Base-by-base conservation (phyloP, 1,284 basidiomycete genomes). In the Peniophora sp. region DNA sequence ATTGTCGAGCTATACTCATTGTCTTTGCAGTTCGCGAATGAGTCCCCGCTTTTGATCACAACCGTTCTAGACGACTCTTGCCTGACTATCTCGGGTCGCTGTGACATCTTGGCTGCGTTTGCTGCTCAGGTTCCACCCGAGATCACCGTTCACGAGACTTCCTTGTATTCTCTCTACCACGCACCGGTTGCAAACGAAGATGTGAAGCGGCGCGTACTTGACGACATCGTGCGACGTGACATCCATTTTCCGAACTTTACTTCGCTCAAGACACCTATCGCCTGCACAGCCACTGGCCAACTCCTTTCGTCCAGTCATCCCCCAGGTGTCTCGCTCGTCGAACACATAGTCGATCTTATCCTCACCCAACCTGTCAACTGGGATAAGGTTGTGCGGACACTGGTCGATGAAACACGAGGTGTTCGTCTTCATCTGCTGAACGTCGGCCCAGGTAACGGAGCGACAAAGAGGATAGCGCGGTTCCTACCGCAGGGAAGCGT, bases 21-120 rank as follows among this genome's bases (percentile, higher is more conserved):
- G 35, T 51, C 47, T 44, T 24, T 17, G 22, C 38, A 47, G 45
- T 41, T 41, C 46, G 55, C 52, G 23, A 48, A 45, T 45, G 53
- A 47, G 39, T 54, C 67, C 23, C 55, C 59, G 8, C 61, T 83
- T 55, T 71, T 65, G 58, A 62, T 83, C 45, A 81, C 79, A 2
- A 75, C 78, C 2, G 65, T 80, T 50, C 68, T 76, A 44, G 69
- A 72, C 53, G 65, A 69, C 49, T 65, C 58, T 12, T 75, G 71
- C 52, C 64, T 81, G 49, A 80, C 82, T 2, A 65, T 83, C 47
- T 84, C 83, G 2, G 83, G 81, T 16, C 70, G 65, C 44, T 80
- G 82, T 0, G 71, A 77, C 50, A 53, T 70, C 43, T 64, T 85
- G 16, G 57, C 62, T 6, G 56, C 61, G 20, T 83, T 84, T 60